phyloP scores from a whole-genome alignment of 2,329 filamentous ascomycete genomes.

The Pseudogymnoascus verrucosus region DNA sequence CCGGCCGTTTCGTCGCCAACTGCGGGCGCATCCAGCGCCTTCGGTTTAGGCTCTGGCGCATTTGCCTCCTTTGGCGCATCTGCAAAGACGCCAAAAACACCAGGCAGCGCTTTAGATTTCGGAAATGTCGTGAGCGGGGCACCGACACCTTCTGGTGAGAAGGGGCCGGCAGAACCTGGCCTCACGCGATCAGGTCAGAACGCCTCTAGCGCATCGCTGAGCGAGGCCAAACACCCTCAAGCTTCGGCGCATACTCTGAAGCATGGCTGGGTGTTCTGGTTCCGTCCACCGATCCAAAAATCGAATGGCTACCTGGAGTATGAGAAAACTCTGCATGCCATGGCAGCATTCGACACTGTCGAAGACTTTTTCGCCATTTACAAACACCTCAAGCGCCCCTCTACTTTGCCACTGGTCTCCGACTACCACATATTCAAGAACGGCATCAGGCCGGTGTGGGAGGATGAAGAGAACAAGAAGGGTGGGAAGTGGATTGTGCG shows the following conservation, averaged over 20 bases:
- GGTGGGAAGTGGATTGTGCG: conserved; percentile 97
- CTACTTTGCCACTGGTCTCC: conserved; percentile 78
- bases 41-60: conserved; percentile 87
- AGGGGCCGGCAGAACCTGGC: conserved; percentile 28
- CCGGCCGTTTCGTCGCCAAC: conserved; percentile 67
- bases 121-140: conserved; percentile 46
- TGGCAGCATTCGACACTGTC: conserved; percentile 72
- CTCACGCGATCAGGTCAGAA: conserved; percentile 21
- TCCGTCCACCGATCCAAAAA: conserved; percentile 91
- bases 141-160: conserved; percentile 53
- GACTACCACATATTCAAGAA: conserved; percentile 99
- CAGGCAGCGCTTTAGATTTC: conserved; percentile 72
- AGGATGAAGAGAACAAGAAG: conserved; percentile 92
- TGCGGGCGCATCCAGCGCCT: conserved; percentile 72
- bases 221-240: conserved; percentile 37
- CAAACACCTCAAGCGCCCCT: conserved; percentile 81
- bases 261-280: conserved; percentile 94
- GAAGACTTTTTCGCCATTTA: conserved; percentile 93
- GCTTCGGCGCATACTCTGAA: conserved; percentile 56
- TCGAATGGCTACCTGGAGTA: conserved; percentile 83
- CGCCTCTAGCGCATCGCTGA: conserved; percentile 39
- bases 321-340: conserved; percentile 86
- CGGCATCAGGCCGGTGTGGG: conserved; percentile 94
- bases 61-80: conserved; percentile 88
- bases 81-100: conserved; percentile 79